Evolutionary conservation across 2,329 filamentous ascomycete species (phyloP).

Genomic region (Emmonsiellopsis sp.): DNA sequence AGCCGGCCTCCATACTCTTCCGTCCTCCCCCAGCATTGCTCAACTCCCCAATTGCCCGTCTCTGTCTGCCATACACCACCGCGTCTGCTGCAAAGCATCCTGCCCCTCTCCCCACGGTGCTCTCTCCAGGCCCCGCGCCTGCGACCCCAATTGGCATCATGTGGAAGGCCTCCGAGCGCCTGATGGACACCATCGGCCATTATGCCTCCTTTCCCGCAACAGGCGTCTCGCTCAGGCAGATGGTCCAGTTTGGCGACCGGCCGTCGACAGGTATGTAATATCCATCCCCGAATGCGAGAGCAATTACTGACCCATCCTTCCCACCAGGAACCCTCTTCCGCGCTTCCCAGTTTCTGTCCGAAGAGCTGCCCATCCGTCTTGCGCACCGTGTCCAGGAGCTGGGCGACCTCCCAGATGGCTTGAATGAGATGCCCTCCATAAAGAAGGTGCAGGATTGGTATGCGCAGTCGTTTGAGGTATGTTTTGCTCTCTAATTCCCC

Average conservation of each 20-base stretch:
- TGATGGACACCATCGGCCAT: slow-evolving; percentile 97
- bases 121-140: not conserved
- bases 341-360: slow-evolving; percentile 94
- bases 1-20: no score
- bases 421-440: slow-evolving; percentile 97
- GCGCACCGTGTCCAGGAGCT: slow-evolving; percentile 96
- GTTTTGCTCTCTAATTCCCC: slow-evolving; percentile 18
- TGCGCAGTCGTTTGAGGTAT: slow-evolving; percentile 96
- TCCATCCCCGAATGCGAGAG: not conserved
- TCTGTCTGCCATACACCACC: not conserved
- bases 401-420: slow-evolving; percentile 80
- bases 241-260: slow-evolving; percentile 96
- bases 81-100: not conserved
- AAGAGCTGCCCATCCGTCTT: slow-evolving; percentile 92
- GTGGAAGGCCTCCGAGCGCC: slow-evolving; percentile 83
- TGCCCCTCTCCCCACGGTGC: not conserved
- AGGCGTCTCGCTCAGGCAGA: slow-evolving; percentile 90
- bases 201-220: slow-evolving; percentile 96
- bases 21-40: not conserved
- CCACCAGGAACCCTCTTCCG: slow-evolving; percentile 82
- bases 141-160: slow-evolving; percentile 39
- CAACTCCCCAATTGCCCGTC: not conserved
- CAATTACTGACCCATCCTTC: not conserved
- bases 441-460: slow-evolving; percentile 96
- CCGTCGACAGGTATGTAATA: slow-evolving; percentile 66